Conservation (phyloP, 31 red algal species). For the Porphyra umbilicalis region DNA sequence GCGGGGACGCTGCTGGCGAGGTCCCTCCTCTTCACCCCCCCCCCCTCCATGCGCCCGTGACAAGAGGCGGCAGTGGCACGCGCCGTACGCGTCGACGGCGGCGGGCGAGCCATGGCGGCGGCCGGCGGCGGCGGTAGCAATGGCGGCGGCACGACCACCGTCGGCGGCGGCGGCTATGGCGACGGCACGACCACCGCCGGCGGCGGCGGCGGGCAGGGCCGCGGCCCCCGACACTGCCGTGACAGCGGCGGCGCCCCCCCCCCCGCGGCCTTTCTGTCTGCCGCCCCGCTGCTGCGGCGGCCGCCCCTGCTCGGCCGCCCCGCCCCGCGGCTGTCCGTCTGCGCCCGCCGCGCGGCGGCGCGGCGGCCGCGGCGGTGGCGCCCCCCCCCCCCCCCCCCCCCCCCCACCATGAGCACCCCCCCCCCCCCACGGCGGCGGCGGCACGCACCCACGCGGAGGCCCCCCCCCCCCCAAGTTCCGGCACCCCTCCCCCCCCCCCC, state of each 20-base stretch:
- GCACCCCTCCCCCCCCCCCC: background rate
- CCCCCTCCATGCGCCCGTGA: too few species aligned
- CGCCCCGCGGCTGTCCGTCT: too few species aligned
- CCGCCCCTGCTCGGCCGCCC: too few species aligned
- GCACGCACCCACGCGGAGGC: background rate
- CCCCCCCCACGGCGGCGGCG: background rate
- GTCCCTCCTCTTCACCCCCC: too few species aligned
- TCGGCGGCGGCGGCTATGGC: background rate
- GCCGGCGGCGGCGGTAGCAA: background rate
- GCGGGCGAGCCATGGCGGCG: too few species aligned
- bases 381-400: background rate
- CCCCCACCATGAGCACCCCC: background rate
- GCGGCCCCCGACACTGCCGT: background rate
- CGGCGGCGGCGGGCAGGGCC: background rate
- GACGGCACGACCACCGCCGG: background rate
- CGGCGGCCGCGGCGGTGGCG: background rate
- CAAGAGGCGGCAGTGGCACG: too few species aligned
- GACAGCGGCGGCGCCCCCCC: background rate
- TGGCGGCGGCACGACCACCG: background rate
- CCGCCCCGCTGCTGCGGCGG: too few species aligned
- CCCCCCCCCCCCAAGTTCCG: background rate
- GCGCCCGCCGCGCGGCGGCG: too few species aligned
- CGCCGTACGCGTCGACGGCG: too few species aligned
- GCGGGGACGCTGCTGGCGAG: too few species aligned
- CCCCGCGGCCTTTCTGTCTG: too few species aligned